phyloP scores from a whole-genome alignment of 257 asterid genomes.

The Lithospermum erythrorhizon region DNA sequence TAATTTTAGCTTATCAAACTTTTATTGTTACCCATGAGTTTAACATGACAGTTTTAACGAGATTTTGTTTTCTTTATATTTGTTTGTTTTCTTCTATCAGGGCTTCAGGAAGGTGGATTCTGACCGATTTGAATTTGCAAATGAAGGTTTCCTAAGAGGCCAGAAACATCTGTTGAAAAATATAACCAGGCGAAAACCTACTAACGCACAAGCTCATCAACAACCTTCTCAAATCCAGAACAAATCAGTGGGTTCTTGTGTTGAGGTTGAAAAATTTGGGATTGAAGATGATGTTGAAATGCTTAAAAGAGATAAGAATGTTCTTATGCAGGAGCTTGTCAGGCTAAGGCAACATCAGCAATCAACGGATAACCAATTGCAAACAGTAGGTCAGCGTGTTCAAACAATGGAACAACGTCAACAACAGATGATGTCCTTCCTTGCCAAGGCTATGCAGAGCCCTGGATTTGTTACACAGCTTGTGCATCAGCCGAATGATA shows the following conservation, averaged over 20 bases:
- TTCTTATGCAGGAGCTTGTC: slow-evolving; percentile 79
- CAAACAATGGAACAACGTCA: slow-evolving; percentile 71
- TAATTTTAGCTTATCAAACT: not conserved
- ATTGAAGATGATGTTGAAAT: slow-evolving; percentile 64
- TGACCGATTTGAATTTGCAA: slow-evolving; percentile 53
- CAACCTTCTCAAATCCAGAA: slow-evolving; percentile 25
- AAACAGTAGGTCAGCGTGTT: slow-evolving; percentile 63
- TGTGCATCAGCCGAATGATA: slow-evolving; percentile 50
- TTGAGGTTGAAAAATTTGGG: slow-evolving; percentile 58
- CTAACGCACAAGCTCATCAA: slow-evolving; percentile 36
- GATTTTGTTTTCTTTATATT: slow-evolving; percentile 4
- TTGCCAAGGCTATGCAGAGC: slow-evolving; percentile 79
- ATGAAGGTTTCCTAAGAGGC: slow-evolving; percentile 57
- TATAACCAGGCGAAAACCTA: slow-evolving; percentile 54
- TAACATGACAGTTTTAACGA: no score
- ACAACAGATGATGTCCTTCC: slow-evolving; percentile 80
- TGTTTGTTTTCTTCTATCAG: slow-evolving; percentile 5
- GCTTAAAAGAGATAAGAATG: slow-evolving; percentile 64
- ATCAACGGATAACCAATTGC: slow-evolving; percentile 52
- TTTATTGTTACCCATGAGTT: not conserved
- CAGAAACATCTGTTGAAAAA: slow-evolving; percentile 46
- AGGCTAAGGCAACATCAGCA: slow-evolving; percentile 74
- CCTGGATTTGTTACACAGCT: slow-evolving; percentile 67
- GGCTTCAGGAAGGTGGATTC: slow-evolving; percentile 33
- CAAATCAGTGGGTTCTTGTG: slow-evolving; percentile 40